A percentile compares a stretch with the other conserved stretches of the same genome.
Conservation (phyloP, 2,329 filamentous ascomycete species). For the Trichoderma sp. region DNA sequence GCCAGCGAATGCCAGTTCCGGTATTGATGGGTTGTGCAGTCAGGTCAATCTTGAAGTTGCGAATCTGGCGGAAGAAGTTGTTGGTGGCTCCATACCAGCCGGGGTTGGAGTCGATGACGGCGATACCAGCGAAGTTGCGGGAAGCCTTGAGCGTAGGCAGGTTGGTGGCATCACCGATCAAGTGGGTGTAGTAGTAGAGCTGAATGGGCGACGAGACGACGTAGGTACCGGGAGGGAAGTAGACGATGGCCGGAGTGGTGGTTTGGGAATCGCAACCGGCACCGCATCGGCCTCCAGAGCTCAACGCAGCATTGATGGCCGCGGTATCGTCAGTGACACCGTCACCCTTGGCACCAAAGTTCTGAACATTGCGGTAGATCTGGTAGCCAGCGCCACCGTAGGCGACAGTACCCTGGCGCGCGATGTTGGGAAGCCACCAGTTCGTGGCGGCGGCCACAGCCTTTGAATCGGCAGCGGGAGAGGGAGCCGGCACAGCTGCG, state of each 20-base stretch:
- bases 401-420: constrained; percentile 65
- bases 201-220: constrained; percentile 74
- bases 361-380: constrained; percentile 73
- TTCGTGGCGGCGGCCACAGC: constrained; percentile 33
- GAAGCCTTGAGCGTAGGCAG: constrained; percentile 73
- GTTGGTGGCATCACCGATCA: constrained; percentile 74
- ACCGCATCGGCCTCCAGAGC: constrained; percentile 75
- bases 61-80: constrained; percentile 81
- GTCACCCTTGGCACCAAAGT: constrained; percentile 69
- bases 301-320: constrained; percentile 82
- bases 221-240: constrained; percentile 89
- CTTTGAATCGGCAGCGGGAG: constrained; percentile 22
- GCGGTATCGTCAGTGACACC: constrained; percentile 75
- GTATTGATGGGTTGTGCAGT: constrained; percentile 58
- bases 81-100: constrained; percentile 83
- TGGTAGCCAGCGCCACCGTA: constrained; percentile 58
- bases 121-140: constrained; percentile 74
- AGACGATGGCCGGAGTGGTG: constrained; percentile 78
- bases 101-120: constrained; percentile 83
- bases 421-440: constrained; percentile 71
- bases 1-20: constrained; percentile 77
- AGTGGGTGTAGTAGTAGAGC: constrained; percentile 89
- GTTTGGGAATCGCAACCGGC: constrained; percentile 79
- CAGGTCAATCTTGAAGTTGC: constrained; percentile 77
- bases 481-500: constrained; percentile 27